A percentile compares a stretch with the other conserved stretches of the same genome.
Conservation (phyloP, 1,139 yeast genomes). For the Protomyces gravidus region DNA sequence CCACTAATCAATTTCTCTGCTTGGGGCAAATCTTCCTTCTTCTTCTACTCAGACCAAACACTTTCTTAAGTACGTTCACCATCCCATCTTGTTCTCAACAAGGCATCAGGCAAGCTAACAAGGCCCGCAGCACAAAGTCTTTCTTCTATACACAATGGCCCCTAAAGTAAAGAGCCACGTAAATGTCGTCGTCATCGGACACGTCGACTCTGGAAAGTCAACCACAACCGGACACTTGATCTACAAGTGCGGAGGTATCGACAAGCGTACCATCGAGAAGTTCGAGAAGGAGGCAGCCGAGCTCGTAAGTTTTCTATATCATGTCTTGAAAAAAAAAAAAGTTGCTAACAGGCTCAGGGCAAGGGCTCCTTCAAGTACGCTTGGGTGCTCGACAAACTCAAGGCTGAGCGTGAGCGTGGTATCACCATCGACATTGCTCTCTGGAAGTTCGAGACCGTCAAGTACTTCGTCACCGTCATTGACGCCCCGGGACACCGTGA, state of each 20-base stretch:
- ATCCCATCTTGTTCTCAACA: not conserved
- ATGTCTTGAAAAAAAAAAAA: slow-evolving; percentile 22
- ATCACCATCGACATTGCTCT: slow-evolving; percentile 91
- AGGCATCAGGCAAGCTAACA: too few species aligned
- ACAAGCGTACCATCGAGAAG: slow-evolving; percentile 98
- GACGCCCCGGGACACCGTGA: slow-evolving; percentile 97
- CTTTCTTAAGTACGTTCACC: not conserved
- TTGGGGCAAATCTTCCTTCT: too few species aligned
- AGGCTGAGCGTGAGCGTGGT: slow-evolving; percentile 98
- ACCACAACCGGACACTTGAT: slow-evolving; percentile 99
- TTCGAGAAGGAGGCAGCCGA: slow-evolving; percentile 98
- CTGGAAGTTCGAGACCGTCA: slow-evolving; percentile 95
- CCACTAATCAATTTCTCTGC: too few species aligned
- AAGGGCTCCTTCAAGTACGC: slow-evolving; percentile 99
- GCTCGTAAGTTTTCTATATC: slow-evolving; percentile 44
- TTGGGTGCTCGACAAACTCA: slow-evolving; percentile 92
- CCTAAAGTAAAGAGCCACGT: slow-evolving; percentile 66
- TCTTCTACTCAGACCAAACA: not conserved
- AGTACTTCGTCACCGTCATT: slow-evolving; percentile 86
- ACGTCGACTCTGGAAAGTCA: slow-evolving; percentile 99
- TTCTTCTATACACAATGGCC: not conserved
- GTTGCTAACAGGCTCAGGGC: slow-evolving; percentile 44
- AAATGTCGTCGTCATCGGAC: slow-evolving; percentile 99
- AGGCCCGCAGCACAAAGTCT: too few species aligned
- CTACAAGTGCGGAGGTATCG: slow-evolving; percentile 80